Percentiles rank a stretch among this genome's conserved stretches.
These are phyloP conservation scores for Scalesia atractyloides DNA, from an alignment of 129 eudicot genomes.

Conservation along the genomic window DNA sequence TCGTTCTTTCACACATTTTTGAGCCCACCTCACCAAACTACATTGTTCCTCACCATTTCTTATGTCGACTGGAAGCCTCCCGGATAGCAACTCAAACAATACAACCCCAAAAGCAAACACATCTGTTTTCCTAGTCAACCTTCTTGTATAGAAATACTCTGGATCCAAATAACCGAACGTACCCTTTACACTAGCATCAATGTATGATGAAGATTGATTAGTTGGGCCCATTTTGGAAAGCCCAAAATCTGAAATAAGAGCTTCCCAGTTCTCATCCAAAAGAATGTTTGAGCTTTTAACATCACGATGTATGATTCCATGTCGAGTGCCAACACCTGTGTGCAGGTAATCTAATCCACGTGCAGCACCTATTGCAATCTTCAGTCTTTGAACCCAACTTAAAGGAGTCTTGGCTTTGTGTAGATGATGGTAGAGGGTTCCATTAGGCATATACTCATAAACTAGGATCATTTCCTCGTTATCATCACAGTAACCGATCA, in stretches of 20 bases:
- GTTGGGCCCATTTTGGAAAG: conserved; percentile 29
- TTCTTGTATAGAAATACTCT: conserved; percentile 32
- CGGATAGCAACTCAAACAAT: conserved; percentile 47
- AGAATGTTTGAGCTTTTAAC: conserved; percentile 38
- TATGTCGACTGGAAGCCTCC: conserved; percentile 44
- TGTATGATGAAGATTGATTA: conserved; percentile 10
- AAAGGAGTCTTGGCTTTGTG: conserved; percentile 22
- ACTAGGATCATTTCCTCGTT: conserved; percentile 43
- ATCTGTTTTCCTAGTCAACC: conserved; percentile 36
- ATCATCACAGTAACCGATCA: conserved; percentile 41
- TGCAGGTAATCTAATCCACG: conserved; percentile 42
- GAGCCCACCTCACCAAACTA: conserved; percentile 38
- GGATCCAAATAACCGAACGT: conserved; percentile 43
- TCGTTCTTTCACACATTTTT: conserved; percentile 33
- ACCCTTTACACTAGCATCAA: conserved; percentile 31
- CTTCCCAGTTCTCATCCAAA: conserved; percentile 35
- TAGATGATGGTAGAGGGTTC: conserved; percentile 37
- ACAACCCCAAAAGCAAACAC: conserved; percentile 48
- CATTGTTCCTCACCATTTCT: conserved; percentile 32
- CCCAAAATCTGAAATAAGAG: conserved; percentile 43
- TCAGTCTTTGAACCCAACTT: conserved; percentile 32
- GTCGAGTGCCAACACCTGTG: conserved; percentile 22
- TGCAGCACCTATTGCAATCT: conserved; percentile 34
- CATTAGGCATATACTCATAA: conserved; percentile 35
- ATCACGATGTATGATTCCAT: conserved; percentile 41